These are phyloP conservation scores for Yamadazyma trypodendri DNA, from an alignment of 1,139 yeast genomes.

Conservation along the genomic window DNA sequence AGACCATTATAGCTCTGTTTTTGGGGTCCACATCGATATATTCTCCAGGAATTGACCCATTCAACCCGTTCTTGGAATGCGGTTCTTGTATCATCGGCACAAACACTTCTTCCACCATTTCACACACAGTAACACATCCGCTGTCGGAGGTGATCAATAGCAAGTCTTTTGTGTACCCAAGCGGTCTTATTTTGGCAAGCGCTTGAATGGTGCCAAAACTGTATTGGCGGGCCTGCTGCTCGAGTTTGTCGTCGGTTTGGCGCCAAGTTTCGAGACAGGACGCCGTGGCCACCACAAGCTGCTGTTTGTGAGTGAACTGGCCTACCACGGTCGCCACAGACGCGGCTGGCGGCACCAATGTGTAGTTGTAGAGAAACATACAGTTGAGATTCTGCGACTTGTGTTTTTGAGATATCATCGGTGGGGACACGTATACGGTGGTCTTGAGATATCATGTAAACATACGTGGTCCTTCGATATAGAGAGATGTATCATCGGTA, in stretches of 20 bases:
- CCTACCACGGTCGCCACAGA: constrained; percentile 61
- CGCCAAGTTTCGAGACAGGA: constrained; percentile 52
- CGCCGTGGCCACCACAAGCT: constrained; percentile 59
- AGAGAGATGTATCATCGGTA: not conserved
- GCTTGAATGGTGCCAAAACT: constrained; percentile 61
- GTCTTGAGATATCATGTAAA: no score
- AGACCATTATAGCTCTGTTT: constrained; percentile 66
- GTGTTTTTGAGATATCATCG: not conserved
- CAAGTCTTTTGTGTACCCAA: constrained; percentile 55
- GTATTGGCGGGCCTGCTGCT: constrained; percentile 40
- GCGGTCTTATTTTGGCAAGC: constrained; percentile 49
- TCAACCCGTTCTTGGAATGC: constrained; percentile 69
- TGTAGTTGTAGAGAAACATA: constrained; percentile 62
- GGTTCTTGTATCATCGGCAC: constrained; percentile 61
- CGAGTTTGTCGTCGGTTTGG: constrained; percentile 48
- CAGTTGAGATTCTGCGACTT: not conserved
- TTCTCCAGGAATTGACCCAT: constrained; percentile 76
- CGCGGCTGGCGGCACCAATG: constrained; percentile 58
- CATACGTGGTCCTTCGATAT: no score
- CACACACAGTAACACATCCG: constrained; percentile 65
- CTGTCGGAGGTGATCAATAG: constrained; percentile 79
- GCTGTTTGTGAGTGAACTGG: constrained; percentile 63
- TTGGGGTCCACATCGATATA: constrained; percentile 72
- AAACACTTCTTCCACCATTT: constrained; percentile 47
- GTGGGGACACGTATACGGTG: constrained; percentile 1